Evolutionary conservation across 164 flowering plant species (phyloP).

Genomic region (Saururus chinensis): DNA sequence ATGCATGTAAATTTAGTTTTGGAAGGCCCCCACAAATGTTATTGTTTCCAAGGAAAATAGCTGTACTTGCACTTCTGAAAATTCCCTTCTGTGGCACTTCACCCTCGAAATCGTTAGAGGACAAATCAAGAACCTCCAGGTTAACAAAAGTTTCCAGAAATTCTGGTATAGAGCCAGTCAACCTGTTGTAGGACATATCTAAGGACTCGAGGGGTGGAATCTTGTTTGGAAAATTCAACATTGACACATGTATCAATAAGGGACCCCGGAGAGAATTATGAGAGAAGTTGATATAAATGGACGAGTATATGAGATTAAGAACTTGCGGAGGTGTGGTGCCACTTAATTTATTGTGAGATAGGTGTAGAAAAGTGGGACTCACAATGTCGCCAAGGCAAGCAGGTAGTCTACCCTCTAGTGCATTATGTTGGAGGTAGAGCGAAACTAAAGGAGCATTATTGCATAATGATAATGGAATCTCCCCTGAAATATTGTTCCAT

Average conservation of each 20-base stretch:
- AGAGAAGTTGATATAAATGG: constrained; percentile 15
- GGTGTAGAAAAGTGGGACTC: not conserved
- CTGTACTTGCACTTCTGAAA: constrained; percentile 20
- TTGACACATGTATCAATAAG: constrained; percentile 10
- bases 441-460: constrained; percentile 11
- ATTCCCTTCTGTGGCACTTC: constrained; percentile 31
- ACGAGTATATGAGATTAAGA: constrained; percentile 10
- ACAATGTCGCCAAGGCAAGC: not conserved
- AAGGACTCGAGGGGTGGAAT: constrained; percentile 17
- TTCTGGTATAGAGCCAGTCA: constrained; percentile 12
- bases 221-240: not conserved
- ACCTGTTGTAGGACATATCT: constrained; percentile 11
- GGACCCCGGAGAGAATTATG: constrained; percentile 20
- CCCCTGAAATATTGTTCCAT: constrained; percentile 14
- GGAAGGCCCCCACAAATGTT: constrained; percentile 32
- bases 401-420: constrained; percentile 3
- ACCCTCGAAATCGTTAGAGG: constrained; percentile 32
- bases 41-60: constrained; percentile 18
- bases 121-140: constrained; percentile 17
- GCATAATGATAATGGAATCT: constrained; percentile 19
- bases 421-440: not conserved
- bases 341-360: constrained; percentile 2
- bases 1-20: constrained; percentile 16
- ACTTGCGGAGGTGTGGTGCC: constrained; percentile 19
- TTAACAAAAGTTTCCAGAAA: not conserved